Percentiles rank a stretch among this genome's conserved stretches.
These are phyloP conservation scores for Brasilioporus rufonigricans DNA, from an alignment of 768 basidiomycete species.

Conservation along the genomic window DNA sequence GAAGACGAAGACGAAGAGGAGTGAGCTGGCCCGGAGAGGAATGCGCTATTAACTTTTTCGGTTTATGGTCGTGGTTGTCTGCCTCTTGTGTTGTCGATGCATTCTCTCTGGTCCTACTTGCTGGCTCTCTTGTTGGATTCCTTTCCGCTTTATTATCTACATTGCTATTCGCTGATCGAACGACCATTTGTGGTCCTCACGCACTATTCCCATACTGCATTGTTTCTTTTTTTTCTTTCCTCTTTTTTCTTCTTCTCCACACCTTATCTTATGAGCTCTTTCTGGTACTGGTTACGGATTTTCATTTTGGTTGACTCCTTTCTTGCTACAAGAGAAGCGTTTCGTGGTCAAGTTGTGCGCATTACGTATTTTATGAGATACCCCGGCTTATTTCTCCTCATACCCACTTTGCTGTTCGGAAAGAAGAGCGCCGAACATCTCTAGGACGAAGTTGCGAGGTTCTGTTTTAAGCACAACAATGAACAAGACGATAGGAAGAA, in stretches of 20 bases:
- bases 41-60: slow-evolving; percentile 1
- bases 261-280: slow-evolving; percentile 7
- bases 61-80: slow-evolving; percentile 8
- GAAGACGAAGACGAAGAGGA: slow-evolving; percentile 87
- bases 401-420: neutral
- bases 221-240: slow-evolving; percentile 1
- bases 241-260: neutral
- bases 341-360: slow-evolving; percentile 8
- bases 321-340: slow-evolving; percentile 1
- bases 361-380: slow-evolving; percentile 23
- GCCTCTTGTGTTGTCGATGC: slow-evolving; percentile 9
- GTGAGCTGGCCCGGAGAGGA: slow-evolving; percentile 19
- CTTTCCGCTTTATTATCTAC: slow-evolving; percentile 4
- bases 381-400: slow-evolving; percentile 18
- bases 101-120: slow-evolving; percentile 2
- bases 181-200: slow-evolving; percentile 3
- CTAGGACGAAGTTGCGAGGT: too few relatives aligned
- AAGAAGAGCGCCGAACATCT: neutral
- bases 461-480: too few relatives aligned
- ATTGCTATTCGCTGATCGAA: slow-evolving; percentile 18
- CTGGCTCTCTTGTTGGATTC: slow-evolving; percentile 5
- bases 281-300: slow-evolving; percentile 25
- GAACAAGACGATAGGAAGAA: neutral
- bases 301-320: slow-evolving; percentile 3
- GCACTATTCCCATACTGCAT: slow-evolving; percentile 5